Conservation (phyloP, 176 grass and related monocot species). For the Miscanthus lutarioriparius region DNA sequence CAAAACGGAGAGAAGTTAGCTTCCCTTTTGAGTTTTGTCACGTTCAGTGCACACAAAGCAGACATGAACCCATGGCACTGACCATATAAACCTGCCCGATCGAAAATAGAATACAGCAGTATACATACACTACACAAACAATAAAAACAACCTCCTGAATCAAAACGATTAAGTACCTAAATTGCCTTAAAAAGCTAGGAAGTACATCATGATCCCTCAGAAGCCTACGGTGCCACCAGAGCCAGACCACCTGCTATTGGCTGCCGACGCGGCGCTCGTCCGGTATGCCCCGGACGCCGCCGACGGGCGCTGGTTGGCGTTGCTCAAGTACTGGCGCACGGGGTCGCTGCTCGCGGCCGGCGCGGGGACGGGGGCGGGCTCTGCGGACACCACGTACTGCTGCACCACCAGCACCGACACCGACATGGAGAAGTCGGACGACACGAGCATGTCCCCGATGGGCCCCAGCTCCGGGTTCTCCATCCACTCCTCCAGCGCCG, state of each 20-base stretch:
- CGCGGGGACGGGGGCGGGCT: neutral
- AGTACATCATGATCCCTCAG: constrained; percentile 9
- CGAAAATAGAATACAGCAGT: neutral
- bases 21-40: neutral
- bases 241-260: constrained; percentile 44
- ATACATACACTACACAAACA: constrained; percentile 16
- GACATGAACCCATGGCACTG: neutral
- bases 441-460: constrained; percentile 83
- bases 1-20: neutral
- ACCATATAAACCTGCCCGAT: neutral
- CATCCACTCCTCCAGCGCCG: constrained; percentile 64
- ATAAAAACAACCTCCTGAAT: neutral
- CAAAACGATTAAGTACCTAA: neutral
- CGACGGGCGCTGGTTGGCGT: constrained; percentile 51
- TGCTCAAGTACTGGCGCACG: constrained; percentile 53
- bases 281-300: constrained; percentile 25
- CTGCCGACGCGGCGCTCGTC: constrained; percentile 15
- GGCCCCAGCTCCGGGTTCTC: constrained; percentile 89
- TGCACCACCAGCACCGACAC: constrained; percentile 80
- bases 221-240: constrained; percentile 32
- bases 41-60: neutral
- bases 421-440: constrained; percentile 66
- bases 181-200: constrained; percentile 3
- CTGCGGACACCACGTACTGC: constrained; percentile 54
- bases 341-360: constrained; percentile 18